Percentiles rank a stretch among this genome's conserved stretches.
These are phyloP conservation scores for Trypanosomatidae sp. DNA, from an alignment of 208 protist genomes.

Conservation along the genomic window DNA sequence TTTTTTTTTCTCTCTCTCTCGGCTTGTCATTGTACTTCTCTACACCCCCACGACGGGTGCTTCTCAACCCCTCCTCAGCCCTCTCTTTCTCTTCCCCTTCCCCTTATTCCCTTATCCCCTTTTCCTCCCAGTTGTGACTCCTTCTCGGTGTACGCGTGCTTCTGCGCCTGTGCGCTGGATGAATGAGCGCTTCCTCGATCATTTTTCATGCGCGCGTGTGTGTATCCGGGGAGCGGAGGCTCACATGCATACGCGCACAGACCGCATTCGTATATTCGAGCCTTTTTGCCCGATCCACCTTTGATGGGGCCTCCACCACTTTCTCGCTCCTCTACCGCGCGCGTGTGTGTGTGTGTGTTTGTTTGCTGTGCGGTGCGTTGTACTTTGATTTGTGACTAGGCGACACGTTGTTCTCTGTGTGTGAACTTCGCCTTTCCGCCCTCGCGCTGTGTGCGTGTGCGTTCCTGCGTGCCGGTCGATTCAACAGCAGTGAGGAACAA, in stretches of 20 bases:
- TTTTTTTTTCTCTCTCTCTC: not conserved
- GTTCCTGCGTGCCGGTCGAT: not conserved
- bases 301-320: not conserved
- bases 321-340: too few species aligned
- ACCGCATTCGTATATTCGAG: too few species aligned
- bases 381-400: not conserved
- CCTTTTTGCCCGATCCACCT: not conserved
- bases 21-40: not conserved
- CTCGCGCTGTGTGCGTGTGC: not conserved
- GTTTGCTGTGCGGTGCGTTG: not conserved
- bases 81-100: not conserved
- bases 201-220: not conserved
- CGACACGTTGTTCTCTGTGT: not conserved
- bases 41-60: not conserved
- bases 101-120: slow-evolving; percentile 3
- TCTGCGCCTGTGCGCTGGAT: not conserved
- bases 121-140: slow-evolving; percentile 4
- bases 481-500: not conserved
- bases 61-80: not conserved
- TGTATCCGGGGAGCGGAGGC: not conserved
- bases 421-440: too few species aligned
- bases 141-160: not conserved
- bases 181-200: not conserved
- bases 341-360: not conserved
- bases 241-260: not conserved